phyloP scores from a whole-genome alignment of 371 early-diverging fungal genomes.

The Lichtheimia ramosa region DNA sequence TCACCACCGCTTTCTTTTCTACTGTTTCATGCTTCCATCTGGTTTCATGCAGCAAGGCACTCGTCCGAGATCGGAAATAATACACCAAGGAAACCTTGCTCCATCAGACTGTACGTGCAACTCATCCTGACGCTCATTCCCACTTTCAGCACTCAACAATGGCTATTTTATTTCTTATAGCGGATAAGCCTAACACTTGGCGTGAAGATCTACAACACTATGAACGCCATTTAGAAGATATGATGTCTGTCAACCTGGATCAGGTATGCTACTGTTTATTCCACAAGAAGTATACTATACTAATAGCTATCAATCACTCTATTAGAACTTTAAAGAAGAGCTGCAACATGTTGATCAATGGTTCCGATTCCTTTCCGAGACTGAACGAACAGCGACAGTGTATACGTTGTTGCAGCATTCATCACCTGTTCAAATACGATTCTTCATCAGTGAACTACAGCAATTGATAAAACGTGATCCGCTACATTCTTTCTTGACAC shows the following conservation, averaged over 20 bases:
- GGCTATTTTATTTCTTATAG: constrained; percentile 22
- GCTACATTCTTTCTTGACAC: constrained; percentile 52
- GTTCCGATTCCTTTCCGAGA: constrained; percentile 87
- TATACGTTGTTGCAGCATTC: constrained; percentile 88
- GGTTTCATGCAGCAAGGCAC: constrained; percentile 16
- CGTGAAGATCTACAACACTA: constrained; percentile 89
- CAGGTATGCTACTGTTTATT: constrained; percentile 35
- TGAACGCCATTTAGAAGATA: constrained; percentile 90
- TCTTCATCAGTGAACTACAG: constrained; percentile 89
- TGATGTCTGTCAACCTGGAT: constrained; percentile 89
- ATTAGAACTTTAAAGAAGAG: constrained; percentile 83
- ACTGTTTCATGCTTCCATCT: constrained; percentile 18
- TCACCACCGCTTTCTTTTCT: background rate
- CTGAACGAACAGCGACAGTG: constrained; percentile 90
- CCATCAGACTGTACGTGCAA: constrained; percentile 21
- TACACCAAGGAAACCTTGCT: constrained; percentile 21
- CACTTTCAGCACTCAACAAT: background rate
- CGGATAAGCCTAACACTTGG: constrained; percentile 81
- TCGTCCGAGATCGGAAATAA: constrained; percentile 24
- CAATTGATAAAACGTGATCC: constrained; percentile 82
- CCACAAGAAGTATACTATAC: background rate
- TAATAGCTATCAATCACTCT: no score
- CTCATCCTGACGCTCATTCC: background rate
- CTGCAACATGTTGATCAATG: constrained; percentile 92
- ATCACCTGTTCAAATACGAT: constrained; percentile 86